Conservation (phyloP, 2,329 filamentous ascomycete species). For the Alternaria triticina region DNA sequence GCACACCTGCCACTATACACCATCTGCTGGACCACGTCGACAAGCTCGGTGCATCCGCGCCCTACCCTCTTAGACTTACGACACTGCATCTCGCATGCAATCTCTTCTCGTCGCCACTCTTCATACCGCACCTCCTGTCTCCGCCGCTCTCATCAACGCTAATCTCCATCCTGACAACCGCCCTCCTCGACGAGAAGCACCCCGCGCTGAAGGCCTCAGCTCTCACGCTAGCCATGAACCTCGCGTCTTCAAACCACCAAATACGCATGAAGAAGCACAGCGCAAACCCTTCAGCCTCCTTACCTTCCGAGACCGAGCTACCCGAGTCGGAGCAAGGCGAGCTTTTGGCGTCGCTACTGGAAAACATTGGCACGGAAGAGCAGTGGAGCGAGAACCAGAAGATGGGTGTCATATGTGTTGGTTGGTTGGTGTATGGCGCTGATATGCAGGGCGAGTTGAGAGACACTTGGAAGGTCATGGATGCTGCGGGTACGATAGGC, state of each 20-base stretch:
- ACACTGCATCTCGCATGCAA: conserved; percentile 85
- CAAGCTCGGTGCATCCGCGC: conserved; percentile 60
- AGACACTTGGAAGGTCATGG: conserved; percentile 79
- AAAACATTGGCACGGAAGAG: conserved; percentile 66
- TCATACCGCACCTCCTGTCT: conserved; percentile 67
- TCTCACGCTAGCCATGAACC: conserved; percentile 82
- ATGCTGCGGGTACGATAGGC: conserved; percentile 69
- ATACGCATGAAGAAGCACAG: conserved; percentile 63
- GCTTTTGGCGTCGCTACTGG: conserved; percentile 78
- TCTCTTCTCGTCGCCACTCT: conserved; percentile 78
- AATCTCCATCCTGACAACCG: conserved; percentile 75
- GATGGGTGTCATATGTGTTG: conserved; percentile 77
- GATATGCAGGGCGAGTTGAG: conserved; percentile 75
- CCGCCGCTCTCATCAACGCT: conserved; percentile 58
- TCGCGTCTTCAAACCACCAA: conserved; percentile 73
- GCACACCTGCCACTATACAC: conserved; percentile 59
- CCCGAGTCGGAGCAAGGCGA: conserved; percentile 78
- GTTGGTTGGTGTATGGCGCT: conserved; percentile 75
- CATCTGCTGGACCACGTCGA: conserved; percentile 63
- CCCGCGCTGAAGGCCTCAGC: conserved; percentile 79
- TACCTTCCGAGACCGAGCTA: conserved; percentile 51
- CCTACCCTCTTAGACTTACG: conserved; percentile 83
- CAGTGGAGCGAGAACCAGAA: conserved; percentile 71
- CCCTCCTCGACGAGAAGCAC: conserved; percentile 78
- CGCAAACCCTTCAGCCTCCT: conserved; percentile 19